Base-by-base conservation (phyloP, 495 filamentous ascomycete genomes). In the Hypoxylon rickii region DNA sequence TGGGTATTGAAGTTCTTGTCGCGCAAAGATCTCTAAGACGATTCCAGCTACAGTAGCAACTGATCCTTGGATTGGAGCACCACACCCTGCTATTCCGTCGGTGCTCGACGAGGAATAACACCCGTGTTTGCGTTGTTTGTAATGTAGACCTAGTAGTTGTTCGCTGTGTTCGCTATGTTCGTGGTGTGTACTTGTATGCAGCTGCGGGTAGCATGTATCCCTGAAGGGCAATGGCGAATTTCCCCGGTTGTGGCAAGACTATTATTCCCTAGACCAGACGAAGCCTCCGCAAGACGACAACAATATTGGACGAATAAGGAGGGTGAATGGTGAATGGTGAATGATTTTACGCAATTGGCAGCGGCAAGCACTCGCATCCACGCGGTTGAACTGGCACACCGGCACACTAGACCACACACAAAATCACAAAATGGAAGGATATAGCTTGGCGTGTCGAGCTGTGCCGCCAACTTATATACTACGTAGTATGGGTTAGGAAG, bases 271-370 rank as follows among this genome's bases (percentile, higher is more conserved):
- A 29, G 29, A 12, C 51, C 58, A 61, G 51, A 29, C 44, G 41
- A 46, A 54, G 31, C 15, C 15, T 40, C 38, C 33, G 40, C n/a
- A 36, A 13, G 37, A 43, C 13, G 15, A 53, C 2, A 16, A 45
- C 21, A 20, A 18, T 37, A 51, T n/a, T 51, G 36, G 34, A n/a
- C 32, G 24, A 44, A 16, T 16, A 39, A 10, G 13, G 10, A 58
- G 42, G 13, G 19, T 51, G 52, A 40, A 13, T 41, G 51, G 12
- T 34, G 32, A n/a, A n/a, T n/a, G n/a, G n/a, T n/a, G n/a, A n/a
- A n/a, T n/a, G n/a, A n/a, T n/a, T n/a, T 51, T 58, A 57, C 38
- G 53, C 31, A 38, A 44, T 44, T 20, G 22, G 15, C 17, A 46
- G 46, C 21, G 36, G 34, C 31, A 42, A 47, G 20, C 46, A 31